Conservation (phyloP, 2,329 filamentous ascomycete genomes). For the Ilyonectria robusta region DNA sequence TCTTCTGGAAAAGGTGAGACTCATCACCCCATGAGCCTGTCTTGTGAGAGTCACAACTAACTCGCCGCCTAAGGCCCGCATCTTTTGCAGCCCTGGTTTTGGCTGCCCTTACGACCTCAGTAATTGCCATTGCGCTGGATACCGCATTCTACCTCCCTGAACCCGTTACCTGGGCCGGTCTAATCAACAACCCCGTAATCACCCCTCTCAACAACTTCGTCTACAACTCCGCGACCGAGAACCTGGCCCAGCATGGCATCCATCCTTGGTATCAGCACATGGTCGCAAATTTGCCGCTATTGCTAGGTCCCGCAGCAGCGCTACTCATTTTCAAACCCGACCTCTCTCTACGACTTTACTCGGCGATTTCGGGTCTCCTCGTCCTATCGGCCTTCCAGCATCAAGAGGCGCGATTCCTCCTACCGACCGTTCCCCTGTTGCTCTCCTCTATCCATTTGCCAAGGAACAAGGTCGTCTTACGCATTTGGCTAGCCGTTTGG, state of each 20-base stretch:
- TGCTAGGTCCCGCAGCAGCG: constrained; percentile 78
- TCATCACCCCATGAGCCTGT: constrained; percentile 44
- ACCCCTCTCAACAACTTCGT: constrained; percentile 84
- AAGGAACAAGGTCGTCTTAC: constrained; percentile 62
- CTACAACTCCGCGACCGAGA: constrained; percentile 80
- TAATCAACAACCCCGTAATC: constrained; percentile 77
- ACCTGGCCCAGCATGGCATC: constrained; percentile 81
- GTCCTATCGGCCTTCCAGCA: constrained; percentile 83
- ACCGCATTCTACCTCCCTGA: constrained; percentile 84
- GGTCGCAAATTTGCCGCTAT: constrained; percentile 76
- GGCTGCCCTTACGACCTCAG: constrained; percentile 76
- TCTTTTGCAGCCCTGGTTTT: constrained; percentile 74
- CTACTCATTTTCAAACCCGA: constrained; percentile 72
- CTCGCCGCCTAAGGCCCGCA: constrained; percentile 60
- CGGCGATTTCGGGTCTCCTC: constrained; percentile 79
- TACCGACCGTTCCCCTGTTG: constrained; percentile 83
- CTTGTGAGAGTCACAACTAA: constrained; percentile 39
- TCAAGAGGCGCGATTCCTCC: constrained; percentile 84
- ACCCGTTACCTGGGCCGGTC: constrained; percentile 74
- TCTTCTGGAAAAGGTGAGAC: constrained; percentile 84
- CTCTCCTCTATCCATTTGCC: constrained; percentile 81
- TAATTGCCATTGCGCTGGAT: constrained; percentile 84
- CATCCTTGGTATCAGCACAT: constrained; percentile 86
- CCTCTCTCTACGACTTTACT: constrained; percentile 75
- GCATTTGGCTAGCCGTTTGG: constrained; percentile 74